A percentile compares a stretch with the other conserved stretches of the same genome.
These are phyloP conservation scores for Amaranthus cruentus DNA, from an alignment of 148 eudicot species.

Conservation along the genomic window DNA sequence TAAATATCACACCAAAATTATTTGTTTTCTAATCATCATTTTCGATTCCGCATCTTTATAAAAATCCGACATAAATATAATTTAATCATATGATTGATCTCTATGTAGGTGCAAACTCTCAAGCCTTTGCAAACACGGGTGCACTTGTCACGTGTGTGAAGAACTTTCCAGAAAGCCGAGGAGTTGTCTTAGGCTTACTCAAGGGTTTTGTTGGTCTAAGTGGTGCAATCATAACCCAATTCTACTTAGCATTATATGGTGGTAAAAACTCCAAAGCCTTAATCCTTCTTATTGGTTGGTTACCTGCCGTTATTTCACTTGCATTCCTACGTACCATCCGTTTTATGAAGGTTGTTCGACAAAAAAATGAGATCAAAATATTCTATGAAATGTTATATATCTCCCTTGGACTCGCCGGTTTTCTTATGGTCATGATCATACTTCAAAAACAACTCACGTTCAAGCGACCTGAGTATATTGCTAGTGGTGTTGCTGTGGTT, in stretches of 20 bases:
- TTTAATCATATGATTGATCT: too few relatives aligned
- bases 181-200: constrained; percentile 32
- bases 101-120: constrained; percentile 34
- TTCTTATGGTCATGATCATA: constrained; percentile 38
- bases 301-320: constrained; percentile 35
- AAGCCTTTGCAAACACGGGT: constrained; percentile 45
- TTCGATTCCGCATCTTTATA: too few relatives aligned
- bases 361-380: constrained; percentile 25
- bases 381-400: constrained; percentile 40
- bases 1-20: too few relatives aligned
- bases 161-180: constrained; percentile 46
- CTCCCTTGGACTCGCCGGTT: constrained; percentile 38
- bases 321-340: constrained; percentile 34
- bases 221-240: constrained; percentile 39
- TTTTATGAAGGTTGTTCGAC: constrained; percentile 20
- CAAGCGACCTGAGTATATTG: constrained; percentile 23
- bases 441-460: constrained; percentile 27
- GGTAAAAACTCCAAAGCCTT: constrained; percentile 29
- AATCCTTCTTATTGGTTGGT: constrained; percentile 43
- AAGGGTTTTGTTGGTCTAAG: constrained; percentile 41
- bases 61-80: too few relatives aligned
- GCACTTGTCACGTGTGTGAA: constrained; percentile 45
- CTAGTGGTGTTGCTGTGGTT: constrained; percentile 23
- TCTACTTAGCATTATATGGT: constrained; percentile 35
- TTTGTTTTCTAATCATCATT: too few relatives aligned